Evolutionary conservation across 106 monocot genomes (phyloP), one percentile per base, ranked within the genome.

Genomic region (Phalaenopsis aphrodite): DNA sequence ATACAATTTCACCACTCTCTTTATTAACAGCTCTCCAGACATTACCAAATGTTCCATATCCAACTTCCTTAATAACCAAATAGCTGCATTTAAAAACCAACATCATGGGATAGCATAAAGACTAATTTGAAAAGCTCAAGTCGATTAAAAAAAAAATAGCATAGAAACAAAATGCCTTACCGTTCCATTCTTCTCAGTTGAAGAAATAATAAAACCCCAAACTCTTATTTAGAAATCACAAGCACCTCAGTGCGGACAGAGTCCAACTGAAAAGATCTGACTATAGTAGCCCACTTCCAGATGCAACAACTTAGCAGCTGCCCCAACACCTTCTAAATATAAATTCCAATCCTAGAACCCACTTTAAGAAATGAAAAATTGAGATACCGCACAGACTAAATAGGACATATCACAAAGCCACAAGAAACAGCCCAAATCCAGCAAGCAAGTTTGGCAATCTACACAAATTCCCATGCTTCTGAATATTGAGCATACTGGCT

Each of bases 31-130:
- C 91, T 72, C 83, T 77, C 88, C 88, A 91, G 19, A 91, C 91
- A 87, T 73, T 88, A 78, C 91, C 91, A 81, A 88, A 91, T 14
- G 88, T 91, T 45, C 91, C 91, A 74, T 85, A 88, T 75, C 91
- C 91, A 84, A 91, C 91, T 88, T 91, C 91, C 73, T 88, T 91
- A 10, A 91, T 88, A n/a, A 91, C 74, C 78, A 82, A 83, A 76
- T 90, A 93, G 82, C 93, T 90, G 83, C 55, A 86, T 38, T 14
- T 56, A 8, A 14, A 55, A 58, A 12, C 10, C 48, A 8, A 72
- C 18, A n/a, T 6, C n/a, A 74, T 69, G 69, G 42, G 17, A 74
- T 74, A 1, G 18, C 42, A 49, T 3, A 24, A 5, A 76, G 21
- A 42, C 2, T 12, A 24, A 18, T 36, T 52, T 77, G 41, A 18